A percentile compares a stretch with the other conserved stretches of the same genome.
These are phyloP conservation scores for Persicaria tinctoria DNA, from an alignment of 148 eudicot genomes.

Conservation along the genomic window DNA sequence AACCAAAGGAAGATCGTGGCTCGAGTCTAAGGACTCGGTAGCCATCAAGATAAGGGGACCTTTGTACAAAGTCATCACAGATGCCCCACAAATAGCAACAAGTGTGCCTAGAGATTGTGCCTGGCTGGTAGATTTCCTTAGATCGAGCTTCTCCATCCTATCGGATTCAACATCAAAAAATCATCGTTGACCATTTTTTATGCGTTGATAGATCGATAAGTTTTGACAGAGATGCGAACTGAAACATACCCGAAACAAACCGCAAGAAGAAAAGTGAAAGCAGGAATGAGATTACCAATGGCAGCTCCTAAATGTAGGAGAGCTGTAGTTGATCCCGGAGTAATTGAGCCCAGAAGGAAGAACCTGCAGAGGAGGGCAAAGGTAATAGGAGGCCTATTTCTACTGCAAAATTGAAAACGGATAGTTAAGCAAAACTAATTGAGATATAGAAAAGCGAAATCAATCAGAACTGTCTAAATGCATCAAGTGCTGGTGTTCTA, in stretches of 20 bases:
- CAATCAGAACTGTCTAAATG: not conserved
- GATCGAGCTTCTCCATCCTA: constrained; percentile 53
- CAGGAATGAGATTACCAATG: constrained; percentile 54
- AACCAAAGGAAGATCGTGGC: constrained; percentile 19
- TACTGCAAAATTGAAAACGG: constrained; percentile 22
- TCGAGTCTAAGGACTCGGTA: constrained; percentile 8
- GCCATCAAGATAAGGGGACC: constrained; percentile 32
- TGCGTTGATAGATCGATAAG: too few species aligned
- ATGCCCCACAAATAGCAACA: constrained; percentile 49
- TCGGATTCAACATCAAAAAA: not conserved
- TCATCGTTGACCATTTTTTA: not conserved
- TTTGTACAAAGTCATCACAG: constrained; percentile 40
- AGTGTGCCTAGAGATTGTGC: constrained; percentile 50
- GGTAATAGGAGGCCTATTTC: constrained; percentile 36
- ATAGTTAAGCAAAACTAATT: not conserved
- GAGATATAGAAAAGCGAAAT: not conserved
- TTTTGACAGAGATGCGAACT: not conserved
- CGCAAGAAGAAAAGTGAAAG: constrained; percentile 59
- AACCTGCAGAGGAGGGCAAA: constrained; percentile 40
- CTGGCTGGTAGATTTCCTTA: constrained; percentile 37
- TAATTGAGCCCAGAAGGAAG: constrained; percentile 21
- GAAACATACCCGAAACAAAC: constrained; percentile 38
- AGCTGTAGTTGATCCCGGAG: constrained; percentile 54
- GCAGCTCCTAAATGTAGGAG: constrained; percentile 65
- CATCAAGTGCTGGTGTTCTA: too few species aligned